Base-by-base conservation (phyloP, 768 basidiomycete genomes). In the Naganishia onofrii region DNA sequence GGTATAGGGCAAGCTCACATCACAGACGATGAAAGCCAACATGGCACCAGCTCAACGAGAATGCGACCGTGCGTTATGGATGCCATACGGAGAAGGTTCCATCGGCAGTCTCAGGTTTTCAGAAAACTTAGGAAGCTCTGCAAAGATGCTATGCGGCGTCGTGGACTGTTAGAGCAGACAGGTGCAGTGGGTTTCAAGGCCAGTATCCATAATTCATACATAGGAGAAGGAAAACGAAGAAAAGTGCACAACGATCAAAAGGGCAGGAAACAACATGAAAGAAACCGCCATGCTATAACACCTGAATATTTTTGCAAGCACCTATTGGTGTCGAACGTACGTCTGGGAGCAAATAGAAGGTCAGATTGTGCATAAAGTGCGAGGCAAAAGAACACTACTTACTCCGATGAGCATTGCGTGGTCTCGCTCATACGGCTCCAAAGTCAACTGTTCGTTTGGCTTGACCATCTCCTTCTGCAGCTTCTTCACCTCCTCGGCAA, bases 401-500 rank as follows among this genome's bases (percentile, higher is more conserved):
- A 68, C 67, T 60, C 68, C 68, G 55, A 69, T 69, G 17, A 69
- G 46, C 44, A 69, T 69, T 38, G 78, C 79, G 71, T 78, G 75
- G 71, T 78, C 81, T 67, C 80, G 68, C 76, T 83, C 83, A 72
- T 84, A 83, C 42, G 83, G 83, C 78, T 98, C 96, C 46, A 99
- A 58, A 6, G 71, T 72, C 34, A 56, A 76, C 76, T 71, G 68
- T 76, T 78, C 93, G 58, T 93, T 84, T 17, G 96, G 93, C 84
- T 93, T 97, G 83, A 99, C 88, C 75, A 87, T 88, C 77, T 84
- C 85, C 56, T 85, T 84, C 80, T 89, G 88, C 77, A 98, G 84
- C 72, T 83, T 86, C 79, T 92, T 87, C 51, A 97, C 90, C 82
- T 98, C 92, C 44, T 85, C 82, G 1, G 92, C 89, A 76, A 98